Evolutionary conservation across 2,329 filamentous ascomycete genomes (phyloP), one percentile per base, ranked within the genome.

Genomic region (Sphaerostilbella broomeana): DNA sequence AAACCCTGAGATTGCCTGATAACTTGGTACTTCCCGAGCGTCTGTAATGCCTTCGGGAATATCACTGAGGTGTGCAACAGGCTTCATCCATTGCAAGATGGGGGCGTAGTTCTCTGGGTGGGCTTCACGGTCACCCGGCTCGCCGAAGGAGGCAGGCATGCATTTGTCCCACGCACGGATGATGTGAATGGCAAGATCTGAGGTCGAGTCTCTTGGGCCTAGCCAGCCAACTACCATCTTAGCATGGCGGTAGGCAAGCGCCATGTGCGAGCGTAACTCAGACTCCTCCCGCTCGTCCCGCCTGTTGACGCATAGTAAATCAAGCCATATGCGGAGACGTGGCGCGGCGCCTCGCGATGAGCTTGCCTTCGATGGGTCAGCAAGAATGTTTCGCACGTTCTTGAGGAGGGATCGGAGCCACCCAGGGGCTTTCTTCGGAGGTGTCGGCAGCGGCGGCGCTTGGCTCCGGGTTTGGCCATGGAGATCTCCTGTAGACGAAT

Each of bases 71-170:
- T 56, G 47, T 6, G 47, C 43, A 5, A 61, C 49, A 4, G 50
- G 36, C 16, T 35, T 43, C 6, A 57, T 50, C 60, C 60, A 62
- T 22, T 45, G 35, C 47, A 61, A 50, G 5, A 42, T 38, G 8
- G 59, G 59, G 13, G 55, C 46, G 41, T 63, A 63, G 47, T 63
- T 44, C 34, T 62, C 51, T 1, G 60, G 60, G 31, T 61, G 51
- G 34, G 46, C 43, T 31, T 55, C 52, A 17, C 41, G 49, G 39
- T 63, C 60, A 5, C 55, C 59, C 2, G 60, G 55, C 35, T 60
- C 56, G 19, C 59, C 56, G 49, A 56, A 63, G 37, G 47, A 38
- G 8, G 42, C 30, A 4, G 60, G 60, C 45, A 63, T 58, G 15
- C 49, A 51, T 1, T 47, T 48, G 27, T 62, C 58, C 38, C 53